Percentiles rank a stretch among this genome's conserved stretches.
These are phyloP conservation scores for Leucocoprinus sp. DNA, from an alignment of 768 basidiomycete species.

Conservation along the genomic window DNA sequence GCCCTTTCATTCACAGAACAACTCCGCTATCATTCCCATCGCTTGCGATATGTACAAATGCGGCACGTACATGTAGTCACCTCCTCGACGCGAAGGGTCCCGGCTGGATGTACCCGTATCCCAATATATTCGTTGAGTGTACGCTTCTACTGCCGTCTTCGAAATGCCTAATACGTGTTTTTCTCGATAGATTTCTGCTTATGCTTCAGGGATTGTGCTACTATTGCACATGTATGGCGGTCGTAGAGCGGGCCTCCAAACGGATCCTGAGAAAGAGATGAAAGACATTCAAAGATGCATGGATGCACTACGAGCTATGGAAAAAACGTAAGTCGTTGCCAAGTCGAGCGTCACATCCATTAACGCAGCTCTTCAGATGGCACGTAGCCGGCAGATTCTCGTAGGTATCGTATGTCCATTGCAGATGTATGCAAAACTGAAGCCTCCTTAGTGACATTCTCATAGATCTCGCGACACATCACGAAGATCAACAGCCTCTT, in stretches of 20 bases:
- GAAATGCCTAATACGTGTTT: not conserved
- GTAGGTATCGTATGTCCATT: conserved; percentile 18
- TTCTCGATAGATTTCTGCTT: conserved; percentile 23
- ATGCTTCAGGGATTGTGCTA: conserved; percentile 39
- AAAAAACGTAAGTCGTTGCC: conserved; percentile 22
- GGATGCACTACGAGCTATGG: conserved; percentile 31
- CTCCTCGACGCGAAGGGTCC: conserved; percentile 48
- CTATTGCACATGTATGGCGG: conserved; percentile 50
- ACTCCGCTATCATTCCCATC: conserved; percentile 42
- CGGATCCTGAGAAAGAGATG: conserved; percentile 36
- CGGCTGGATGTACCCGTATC: conserved; percentile 22
- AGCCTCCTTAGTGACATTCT: not conserved
- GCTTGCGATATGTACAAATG: conserved; percentile 60
- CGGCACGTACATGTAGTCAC: conserved; percentile 65
- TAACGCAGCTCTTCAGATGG: conserved; percentile 20
- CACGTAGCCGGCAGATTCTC: conserved; percentile 29
- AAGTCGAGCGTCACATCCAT: not conserved
- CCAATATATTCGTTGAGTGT: conserved; percentile 24
- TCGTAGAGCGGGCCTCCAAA: conserved; percentile 27
- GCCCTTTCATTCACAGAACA: conserved; percentile 51
- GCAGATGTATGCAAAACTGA: conserved; percentile 16
- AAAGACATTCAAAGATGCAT: conserved; percentile 46
- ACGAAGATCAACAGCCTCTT: not conserved
- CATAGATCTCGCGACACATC: not conserved
- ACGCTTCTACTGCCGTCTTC: not conserved